Base-by-base conservation (phyloP, 495 filamentous ascomycete species). In the Cercophora sp. region DNA sequence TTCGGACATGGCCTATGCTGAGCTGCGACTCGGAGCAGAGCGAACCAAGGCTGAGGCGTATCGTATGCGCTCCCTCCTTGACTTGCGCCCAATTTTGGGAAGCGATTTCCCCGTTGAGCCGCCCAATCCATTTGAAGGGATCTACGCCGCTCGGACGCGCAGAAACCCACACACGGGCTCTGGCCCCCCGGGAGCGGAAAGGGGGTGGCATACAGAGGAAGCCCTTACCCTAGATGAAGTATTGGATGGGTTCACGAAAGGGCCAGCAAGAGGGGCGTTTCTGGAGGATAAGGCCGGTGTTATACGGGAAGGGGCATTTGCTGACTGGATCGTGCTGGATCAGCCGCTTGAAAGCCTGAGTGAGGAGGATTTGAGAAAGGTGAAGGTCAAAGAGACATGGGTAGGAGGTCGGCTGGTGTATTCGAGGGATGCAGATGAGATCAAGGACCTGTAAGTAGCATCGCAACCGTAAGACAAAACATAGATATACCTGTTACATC, bases 71-170 rank as follows among this genome's bases (percentile, higher is more conserved):
- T 77, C 72, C 0, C 57, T 85, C 1, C 67, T 82, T 0, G 61
- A 65, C 15, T 44, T 66, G 24, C 59, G 60, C 2, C 74, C 77
- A 1, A 67, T 85, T 4, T 63, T 86, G 4, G 83, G 83, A 3
- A 79, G 74, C 18, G 83, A 86, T 54, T 86, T 86, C 54, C 83
- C 83, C 15, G 81, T 86, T 8, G 83, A 85, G 55, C 81, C 81
- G 3, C 74, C 81, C 0, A 72, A 78, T 47, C 75, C 80, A 9
- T 81, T 80, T 29, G 75, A 78, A 34, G 83, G 83, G 6, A 77
- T 86, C 15, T 85, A 82, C 52, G 82, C 83, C 0, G 83, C 83
- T 1, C 72, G 83, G 1, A 76, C 76, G 9, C 67, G 83, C 18
- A 72, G 71, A 9, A 73, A 66, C 40, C 79, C 79, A 18, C 66